Evolutionary conservation across 305 asterid genomes (phyloP).

Genomic region (Salvia sclarea): DNA sequence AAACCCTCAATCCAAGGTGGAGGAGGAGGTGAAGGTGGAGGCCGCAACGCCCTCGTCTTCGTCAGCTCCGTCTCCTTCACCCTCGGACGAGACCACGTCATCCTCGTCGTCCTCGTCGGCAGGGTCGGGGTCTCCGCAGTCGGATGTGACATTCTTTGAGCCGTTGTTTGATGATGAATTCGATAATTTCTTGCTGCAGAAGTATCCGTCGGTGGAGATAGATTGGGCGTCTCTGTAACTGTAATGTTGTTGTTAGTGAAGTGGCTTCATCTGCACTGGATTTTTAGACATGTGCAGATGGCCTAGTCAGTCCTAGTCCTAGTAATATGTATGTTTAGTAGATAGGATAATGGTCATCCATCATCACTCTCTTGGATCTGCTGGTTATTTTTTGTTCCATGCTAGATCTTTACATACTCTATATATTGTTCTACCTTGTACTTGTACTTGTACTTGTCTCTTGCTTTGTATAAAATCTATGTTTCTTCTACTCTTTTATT

Average conservation of each 20-base stretch:
- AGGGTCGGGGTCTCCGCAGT: constrained; percentile 58
- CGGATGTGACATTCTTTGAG: constrained; percentile 52
- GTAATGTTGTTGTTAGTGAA: background rate
- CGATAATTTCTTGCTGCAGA: constrained; percentile 50
- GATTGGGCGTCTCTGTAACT: constrained; percentile 75
- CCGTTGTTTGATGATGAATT: constrained; percentile 58
- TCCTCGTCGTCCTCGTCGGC: constrained; percentile 8
- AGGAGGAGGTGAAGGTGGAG: constrained; percentile 46
- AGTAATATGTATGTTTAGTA: background rate
- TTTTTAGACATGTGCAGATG: constrained; percentile 78
- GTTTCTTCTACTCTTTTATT: background rate
- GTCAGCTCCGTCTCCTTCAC: constrained; percentile 31
- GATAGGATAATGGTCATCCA: constrained; percentile 29
- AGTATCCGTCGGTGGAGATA: constrained; percentile 80
- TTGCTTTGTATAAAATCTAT: constrained; percentile 14
- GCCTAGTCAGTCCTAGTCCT: background rate
- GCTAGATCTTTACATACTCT: constrained; percentile 31
- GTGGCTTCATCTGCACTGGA: constrained; percentile 61
- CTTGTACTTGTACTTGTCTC: too few species aligned
- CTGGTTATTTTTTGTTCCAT: constrained; percentile 44
- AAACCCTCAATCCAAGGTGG: background rate
- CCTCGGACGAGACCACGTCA: constrained; percentile 30
- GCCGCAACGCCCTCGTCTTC: constrained; percentile 31
- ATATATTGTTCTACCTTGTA: constrained; percentile 19
- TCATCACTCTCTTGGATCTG: constrained; percentile 31